A percentile compares a stretch with the other conserved stretches of the same genome.
Conservation (phyloP, 2,329 filamentous ascomycete species). For the Salinomyces thailandicus region DNA sequence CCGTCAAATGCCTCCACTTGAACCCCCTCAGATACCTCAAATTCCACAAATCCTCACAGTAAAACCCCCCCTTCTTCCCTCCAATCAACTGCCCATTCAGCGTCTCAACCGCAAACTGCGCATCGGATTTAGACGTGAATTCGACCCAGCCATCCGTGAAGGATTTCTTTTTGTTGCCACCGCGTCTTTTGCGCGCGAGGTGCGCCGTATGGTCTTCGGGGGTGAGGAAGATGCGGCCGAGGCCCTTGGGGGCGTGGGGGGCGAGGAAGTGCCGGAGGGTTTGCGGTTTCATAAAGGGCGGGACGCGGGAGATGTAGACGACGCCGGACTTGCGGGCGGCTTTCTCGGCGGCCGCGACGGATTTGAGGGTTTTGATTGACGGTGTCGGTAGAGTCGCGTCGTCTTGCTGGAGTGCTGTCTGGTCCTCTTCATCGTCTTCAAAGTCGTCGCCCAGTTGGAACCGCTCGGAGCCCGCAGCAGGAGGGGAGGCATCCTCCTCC, state of each 20-base stretch:
- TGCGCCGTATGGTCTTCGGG: constrained; percentile 62
- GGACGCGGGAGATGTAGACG: constrained; percentile 71
- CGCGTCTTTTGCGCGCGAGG: constrained; percentile 54
- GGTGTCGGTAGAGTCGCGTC: neutral
- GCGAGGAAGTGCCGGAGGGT: constrained; percentile 66
- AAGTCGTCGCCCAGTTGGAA: constrained; percentile 7
- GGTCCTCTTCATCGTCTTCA: constrained; percentile 15
- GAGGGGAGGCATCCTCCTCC: too few relatives aligned
- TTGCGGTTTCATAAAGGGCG: constrained; percentile 77
- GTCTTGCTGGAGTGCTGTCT: neutral
- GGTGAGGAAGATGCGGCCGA: constrained; percentile 69
- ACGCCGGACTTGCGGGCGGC: constrained; percentile 66
- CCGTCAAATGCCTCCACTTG: constrained; percentile 63
- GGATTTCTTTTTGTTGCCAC: constrained; percentile 74
- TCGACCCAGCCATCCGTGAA: constrained; percentile 83
- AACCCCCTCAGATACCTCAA: constrained; percentile 72
- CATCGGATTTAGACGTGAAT: constrained; percentile 64
- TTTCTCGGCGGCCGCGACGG: constrained; percentile 53
- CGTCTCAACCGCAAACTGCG: constrained; percentile 63
- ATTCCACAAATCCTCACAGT: constrained; percentile 81
- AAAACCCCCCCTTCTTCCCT: constrained; percentile 73
- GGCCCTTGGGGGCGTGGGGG: constrained; percentile 53
- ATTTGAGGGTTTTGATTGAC: constrained; percentile 45
- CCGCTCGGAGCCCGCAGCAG: neutral
- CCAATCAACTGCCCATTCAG: constrained; percentile 70